Base-by-base conservation (phyloP, 2,329 filamentous ascomycete genomes). In the Xylaria sp. region DNA sequence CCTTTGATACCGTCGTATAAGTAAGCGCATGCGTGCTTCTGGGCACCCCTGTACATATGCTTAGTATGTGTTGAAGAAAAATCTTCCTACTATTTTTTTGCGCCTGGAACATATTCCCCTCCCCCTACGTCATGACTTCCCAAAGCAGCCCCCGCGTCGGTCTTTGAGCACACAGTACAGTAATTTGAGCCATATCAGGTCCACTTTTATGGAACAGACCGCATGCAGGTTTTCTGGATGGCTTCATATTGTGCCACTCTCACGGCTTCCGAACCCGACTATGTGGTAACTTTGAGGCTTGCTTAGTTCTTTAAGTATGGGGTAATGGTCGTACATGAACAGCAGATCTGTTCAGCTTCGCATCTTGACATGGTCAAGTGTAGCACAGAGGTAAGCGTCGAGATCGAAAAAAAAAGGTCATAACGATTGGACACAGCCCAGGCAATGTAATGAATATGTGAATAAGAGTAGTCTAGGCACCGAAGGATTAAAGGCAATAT, bases 71-170 rank as follows among this genome's bases (percentile, higher is more conserved):
- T 51, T 12, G n/a, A 10, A 12, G 5, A 35, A n/a, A 18, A 29
- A n/a, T 35, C 13, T 48, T 21, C 16, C 16, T 32, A 5, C n/a
- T 48, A 12, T 59, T 60, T 35, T n/a, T 35, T 53, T 55, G 47
- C 27, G 44, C 57, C 50, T 44, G 23, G 42, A n/a, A 59, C 35
- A 54, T 10, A 58, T n/a, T 21, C 63, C 59, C 59, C 63, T 60
- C 63, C 59, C 27, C 53, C 42, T 66, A 69, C 67, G 67, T 69
- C 67, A 69, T 69, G 54, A 29, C n/a, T 63, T 57, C 67, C 67
- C 54, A 66, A 69, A 66, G 29, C 63, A 55, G 62, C 57, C 50
- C 35, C 51, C 23, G 44, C 53, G 10, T 27, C 32, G 37, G 32
- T 59, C 50, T 58, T 54, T 40, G 25, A 44, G 10, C 42, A n/a